A percentile compares a stretch with the other conserved stretches of the same genome.
phyloP scores from a whole-genome alignment of 139 green algal species.

The Choricystis sp. region DNA sequence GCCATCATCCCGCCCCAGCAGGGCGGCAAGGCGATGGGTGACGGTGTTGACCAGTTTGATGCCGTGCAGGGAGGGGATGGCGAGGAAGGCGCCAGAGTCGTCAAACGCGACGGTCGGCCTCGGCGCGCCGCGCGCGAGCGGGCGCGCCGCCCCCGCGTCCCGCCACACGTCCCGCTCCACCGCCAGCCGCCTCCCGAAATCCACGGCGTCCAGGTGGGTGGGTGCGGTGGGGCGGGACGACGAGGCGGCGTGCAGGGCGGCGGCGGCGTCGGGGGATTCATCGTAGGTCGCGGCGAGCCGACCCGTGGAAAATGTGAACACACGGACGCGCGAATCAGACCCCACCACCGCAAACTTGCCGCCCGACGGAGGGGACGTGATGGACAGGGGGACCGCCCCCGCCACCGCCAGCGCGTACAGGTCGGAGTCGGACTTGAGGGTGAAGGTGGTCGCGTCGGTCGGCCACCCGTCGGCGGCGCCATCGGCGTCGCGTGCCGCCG shows the following conservation, averaged over 20 bases:
- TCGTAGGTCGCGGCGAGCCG: slow-evolving; percentile 75
- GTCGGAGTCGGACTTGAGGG: slow-evolving; percentile 81
- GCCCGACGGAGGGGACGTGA: slow-evolving; percentile 60
- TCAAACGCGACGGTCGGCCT: slow-evolving; percentile 76
- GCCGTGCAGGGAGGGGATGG: slow-evolving; percentile 78
- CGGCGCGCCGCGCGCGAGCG: neutral
- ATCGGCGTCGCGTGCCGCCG: neutral
- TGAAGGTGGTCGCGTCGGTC: slow-evolving; percentile 33
- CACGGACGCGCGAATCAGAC: slow-evolving; percentile 57
- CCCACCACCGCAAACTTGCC: slow-evolving; percentile 56
- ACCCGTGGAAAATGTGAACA: slow-evolving; percentile 74
- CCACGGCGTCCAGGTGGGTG: slow-evolving; percentile 72
- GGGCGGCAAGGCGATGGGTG: slow-evolving; percentile 46
- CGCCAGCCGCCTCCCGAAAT: slow-evolving; percentile 40
- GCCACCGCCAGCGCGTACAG: slow-evolving; percentile 82
- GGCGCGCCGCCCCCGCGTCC: slow-evolving; percentile 23
- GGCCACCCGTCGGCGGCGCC: slow-evolving; percentile 19
- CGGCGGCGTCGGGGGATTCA: slow-evolving; percentile 63
- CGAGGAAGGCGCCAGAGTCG: slow-evolving; percentile 77
- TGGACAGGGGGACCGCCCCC: slow-evolving; percentile 33
- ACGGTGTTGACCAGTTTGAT: slow-evolving; percentile 92
- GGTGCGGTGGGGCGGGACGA: slow-evolving; percentile 8
- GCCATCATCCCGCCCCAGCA: slow-evolving; percentile 87
- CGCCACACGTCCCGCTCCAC: slow-evolving; percentile 38
- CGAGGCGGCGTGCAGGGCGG: slow-evolving; percentile 49